Conservation (phyloP, 148 eudicot genomes). For the Drosera capensis region DNA sequence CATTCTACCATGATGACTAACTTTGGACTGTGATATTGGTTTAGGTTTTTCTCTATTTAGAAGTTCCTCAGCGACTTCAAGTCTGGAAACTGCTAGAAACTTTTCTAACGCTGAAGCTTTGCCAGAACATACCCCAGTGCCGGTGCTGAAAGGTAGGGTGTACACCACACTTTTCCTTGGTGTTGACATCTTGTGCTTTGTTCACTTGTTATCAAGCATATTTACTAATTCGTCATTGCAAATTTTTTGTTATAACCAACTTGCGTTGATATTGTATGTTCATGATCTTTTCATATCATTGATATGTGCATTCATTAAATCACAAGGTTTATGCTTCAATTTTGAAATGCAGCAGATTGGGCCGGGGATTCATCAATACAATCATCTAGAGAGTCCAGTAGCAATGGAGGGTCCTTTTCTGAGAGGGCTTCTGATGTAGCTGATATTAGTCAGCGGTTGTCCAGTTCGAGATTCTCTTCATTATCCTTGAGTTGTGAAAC, state of each 20-base stretch:
- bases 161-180: not conserved
- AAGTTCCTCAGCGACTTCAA: constrained; percentile 20
- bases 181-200: not conserved
- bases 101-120: constrained; percentile 17
- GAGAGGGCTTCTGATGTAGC: constrained; percentile 27
- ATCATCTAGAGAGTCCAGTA: constrained; percentile 36
- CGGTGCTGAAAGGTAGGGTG: constrained; percentile 34
- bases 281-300: not conserved
- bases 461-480: constrained; percentile 17
- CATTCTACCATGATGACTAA: not conserved
- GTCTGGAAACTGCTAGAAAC: constrained; percentile 22
- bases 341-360: constrained; percentile 21
- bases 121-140: constrained; percentile 11
- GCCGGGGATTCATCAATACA: constrained; percentile 20
- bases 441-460: constrained; percentile 28
- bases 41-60: constrained; percentile 46
- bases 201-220: not conserved
- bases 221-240: too few relatives aligned
- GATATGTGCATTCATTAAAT: not conserved
- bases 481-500: too few relatives aligned
- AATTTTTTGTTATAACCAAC: too few relatives aligned
- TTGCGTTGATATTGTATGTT: too few relatives aligned
- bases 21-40: too few relatives aligned
- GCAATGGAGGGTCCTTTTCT: constrained; percentile 36
- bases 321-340: constrained; percentile 5